phyloP scores from a whole-genome alignment of 331 rosid species.

The Saraca asoca region DNA sequence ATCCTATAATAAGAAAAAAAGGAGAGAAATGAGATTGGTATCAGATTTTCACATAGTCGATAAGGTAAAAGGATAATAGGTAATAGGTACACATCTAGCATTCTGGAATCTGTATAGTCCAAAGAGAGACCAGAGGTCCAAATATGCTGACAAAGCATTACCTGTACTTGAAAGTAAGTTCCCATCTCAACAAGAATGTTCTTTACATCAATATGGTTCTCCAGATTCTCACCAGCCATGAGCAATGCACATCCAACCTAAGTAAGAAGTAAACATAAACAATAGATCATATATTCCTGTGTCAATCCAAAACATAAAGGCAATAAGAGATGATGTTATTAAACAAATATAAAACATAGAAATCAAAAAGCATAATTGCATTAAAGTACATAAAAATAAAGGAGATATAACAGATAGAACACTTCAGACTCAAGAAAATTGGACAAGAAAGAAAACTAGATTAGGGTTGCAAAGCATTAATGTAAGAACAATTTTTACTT shows the following conservation, averaged over 20 bases:
- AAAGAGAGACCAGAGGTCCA: conserved; percentile 5
- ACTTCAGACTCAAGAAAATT: background rate
- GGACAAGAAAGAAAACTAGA: conserved; percentile 30
- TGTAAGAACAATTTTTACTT: conserved; percentile 37
- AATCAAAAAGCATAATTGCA: background rate
- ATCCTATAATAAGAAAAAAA: conserved; percentile 40
- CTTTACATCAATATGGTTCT: conserved; percentile 73
- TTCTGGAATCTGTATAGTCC: conserved; percentile 10
- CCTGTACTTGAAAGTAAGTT: conserved; percentile 98
- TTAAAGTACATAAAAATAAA: background rate
- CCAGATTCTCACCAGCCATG: conserved; percentile 83
- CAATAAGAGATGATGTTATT: conserved; percentile 3
- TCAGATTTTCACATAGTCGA: conserved; percentile 9
- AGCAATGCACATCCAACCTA: conserved; percentile 97
- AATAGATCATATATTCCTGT: conserved; percentile 20
- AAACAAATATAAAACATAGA: conserved; percentile 6
- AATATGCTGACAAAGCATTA: conserved; percentile 32
- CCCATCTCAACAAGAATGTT: conserved; percentile 93
- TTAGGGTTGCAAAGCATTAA: conserved; percentile 9
- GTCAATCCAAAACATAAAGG: background rate
- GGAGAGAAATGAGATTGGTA: background rate
- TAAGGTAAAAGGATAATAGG: background rate
- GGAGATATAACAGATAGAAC: too few species aligned
- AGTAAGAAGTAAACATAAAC: conserved; percentile 27
- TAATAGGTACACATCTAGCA: background rate